Evolutionary conservation across 2,329 filamentous ascomycete genomes (phyloP), one percentile per base, ranked within the genome.

Genomic region (Magnaporthiopsis poae): DNA sequence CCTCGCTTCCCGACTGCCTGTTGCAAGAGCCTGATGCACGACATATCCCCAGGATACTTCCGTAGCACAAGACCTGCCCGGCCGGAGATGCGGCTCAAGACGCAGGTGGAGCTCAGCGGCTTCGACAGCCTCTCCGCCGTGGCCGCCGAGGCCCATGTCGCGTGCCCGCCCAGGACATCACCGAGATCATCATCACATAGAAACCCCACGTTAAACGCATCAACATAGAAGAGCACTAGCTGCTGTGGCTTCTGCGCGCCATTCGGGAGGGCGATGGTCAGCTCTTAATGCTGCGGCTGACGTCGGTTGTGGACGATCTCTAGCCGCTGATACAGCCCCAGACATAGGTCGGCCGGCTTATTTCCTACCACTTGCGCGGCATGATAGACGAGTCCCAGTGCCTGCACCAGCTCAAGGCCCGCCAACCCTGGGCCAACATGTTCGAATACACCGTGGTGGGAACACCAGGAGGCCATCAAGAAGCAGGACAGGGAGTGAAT

Each of bases 91-190:
- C 65, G 62, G 12, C 69, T 72, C 46, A 77, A 71, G 67, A 71
- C 69, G 1, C 74, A 71, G 25, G 72, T 62, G 0, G 74, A 78
- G 0, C 36, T 71, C 0, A 72, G 67, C 1, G 77, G 76, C 0
- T 76, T 79, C 61, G 71, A 71, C 2, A 79, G 78, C 0, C 70
- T 84, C 31, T 73, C 76, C 5, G 69, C 73, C 0, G 75, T 82
- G 69, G 75, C 79, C 1, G 72, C 77, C 1, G 83, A 87, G 69
- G 81, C 80, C 0, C 82, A 0, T 88, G 87, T 67, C 75, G 81
- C 3, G 65, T 79, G 0, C 84, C 73, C 46, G 46, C 18, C 46
- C 5, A 52, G 8, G 5, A n/a, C 46, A 18, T n/a, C 5, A 52
- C 46, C 5, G 3, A 52, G 4, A 9, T n/a, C 46, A 21, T 5